Evolutionary conservation across 2,329 filamentous ascomycete genomes (phyloP).

Genomic region (Fusarium torulosum): DNA sequence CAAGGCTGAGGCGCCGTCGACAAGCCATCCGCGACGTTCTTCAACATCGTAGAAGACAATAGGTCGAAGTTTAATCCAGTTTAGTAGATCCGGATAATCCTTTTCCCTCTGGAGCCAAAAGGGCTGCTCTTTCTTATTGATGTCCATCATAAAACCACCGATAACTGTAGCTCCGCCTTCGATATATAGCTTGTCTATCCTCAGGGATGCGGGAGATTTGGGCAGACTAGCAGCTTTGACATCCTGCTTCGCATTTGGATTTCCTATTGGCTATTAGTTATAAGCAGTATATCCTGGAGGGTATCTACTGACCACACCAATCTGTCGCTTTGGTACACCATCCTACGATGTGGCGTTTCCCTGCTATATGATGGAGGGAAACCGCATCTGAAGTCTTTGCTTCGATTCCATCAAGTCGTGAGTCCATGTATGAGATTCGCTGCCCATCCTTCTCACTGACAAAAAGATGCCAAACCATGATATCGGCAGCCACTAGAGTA

Average conservation of each 20-base stretch:
- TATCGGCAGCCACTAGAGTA: not conserved
- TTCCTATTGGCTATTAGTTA: not conserved
- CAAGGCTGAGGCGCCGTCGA: slow-evolving; percentile 30
- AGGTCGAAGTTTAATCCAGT: slow-evolving; percentile 17
- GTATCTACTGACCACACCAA: slow-evolving; percentile 6
- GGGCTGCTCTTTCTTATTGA: slow-evolving; percentile 22
- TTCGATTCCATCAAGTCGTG: not conserved
- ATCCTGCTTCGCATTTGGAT: not conserved
- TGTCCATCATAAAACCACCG: slow-evolving; percentile 2
- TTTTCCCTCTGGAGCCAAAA: slow-evolving; percentile 29
- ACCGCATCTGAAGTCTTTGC: not conserved
- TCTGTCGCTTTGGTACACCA: slow-evolving; percentile 26
- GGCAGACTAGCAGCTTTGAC: slow-evolving; percentile 1
- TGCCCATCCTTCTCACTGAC: not conserved
- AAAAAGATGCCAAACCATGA: slow-evolving; percentile 28
- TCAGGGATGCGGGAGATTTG: not conserved
- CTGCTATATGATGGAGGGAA: slow-evolving; percentile 1
- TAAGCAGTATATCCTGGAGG: too few species aligned
- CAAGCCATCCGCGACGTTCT: slow-evolving; percentile 17
- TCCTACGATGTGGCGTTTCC: slow-evolving; percentile 24
- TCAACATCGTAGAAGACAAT: slow-evolving; percentile 20
- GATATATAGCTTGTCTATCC: slow-evolving; percentile 23
- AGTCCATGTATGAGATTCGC: slow-evolving; percentile 26
- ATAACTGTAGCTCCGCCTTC: slow-evolving; percentile 14
- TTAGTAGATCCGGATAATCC: slow-evolving; percentile 25